Percentiles rank a stretch among this genome's conserved stretches.
Conservation (phyloP, 2,329 filamentous ascomycete species). For the Arthrobotrys pseudoclavata region DNA sequence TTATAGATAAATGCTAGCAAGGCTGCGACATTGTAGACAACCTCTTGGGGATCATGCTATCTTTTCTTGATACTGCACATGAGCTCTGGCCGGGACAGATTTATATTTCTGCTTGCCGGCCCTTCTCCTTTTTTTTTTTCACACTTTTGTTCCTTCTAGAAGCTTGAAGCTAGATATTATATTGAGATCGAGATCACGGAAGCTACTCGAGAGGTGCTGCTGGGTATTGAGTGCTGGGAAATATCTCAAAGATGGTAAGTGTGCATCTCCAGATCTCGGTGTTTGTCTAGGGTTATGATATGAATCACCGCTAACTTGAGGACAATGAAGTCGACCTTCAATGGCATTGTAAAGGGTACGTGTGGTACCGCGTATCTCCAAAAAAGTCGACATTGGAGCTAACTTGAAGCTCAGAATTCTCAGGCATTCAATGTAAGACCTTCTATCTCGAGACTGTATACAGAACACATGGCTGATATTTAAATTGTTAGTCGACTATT, state of each 20-base stretch:
- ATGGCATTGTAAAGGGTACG: conserved; percentile 73
- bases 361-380: background rate
- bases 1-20: background rate
- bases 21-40: background rate
- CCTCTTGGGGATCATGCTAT: conserved; percentile 1
- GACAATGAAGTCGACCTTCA: conserved; percentile 78
- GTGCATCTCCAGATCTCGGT: background rate
- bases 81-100: conserved; percentile 17
- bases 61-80: background rate
- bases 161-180: background rate
- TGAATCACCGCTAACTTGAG: conserved; percentile 2
- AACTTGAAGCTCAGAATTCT: conserved; percentile 74
- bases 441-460: conserved; percentile 39
- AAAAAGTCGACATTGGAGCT: background rate
- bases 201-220: conserved; percentile 1
- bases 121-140: background rate
- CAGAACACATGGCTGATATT: background rate
- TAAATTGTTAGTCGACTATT: conserved; percentile 78
- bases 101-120: conserved; percentile 1
- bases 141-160: background rate
- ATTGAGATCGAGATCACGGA: background rate
- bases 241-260: conserved; percentile 33
- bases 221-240: background rate
- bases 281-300: background rate
- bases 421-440: conserved; percentile 76